Conservation (phyloP, 1,284 basidiomycete species). For the Cryptococcus jaspeensis region DNA sequence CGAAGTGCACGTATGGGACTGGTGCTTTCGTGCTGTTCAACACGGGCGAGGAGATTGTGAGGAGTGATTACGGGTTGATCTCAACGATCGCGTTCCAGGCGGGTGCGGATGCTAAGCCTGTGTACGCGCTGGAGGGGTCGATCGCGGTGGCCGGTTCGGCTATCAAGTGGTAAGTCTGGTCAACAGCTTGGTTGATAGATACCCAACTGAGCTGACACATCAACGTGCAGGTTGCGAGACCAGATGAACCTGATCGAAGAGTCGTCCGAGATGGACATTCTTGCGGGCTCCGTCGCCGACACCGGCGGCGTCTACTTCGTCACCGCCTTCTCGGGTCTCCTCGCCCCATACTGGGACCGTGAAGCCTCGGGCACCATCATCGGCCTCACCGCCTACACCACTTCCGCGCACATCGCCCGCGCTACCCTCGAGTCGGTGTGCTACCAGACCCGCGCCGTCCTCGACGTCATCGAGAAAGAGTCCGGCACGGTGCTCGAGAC, state of each 20-base stretch:
- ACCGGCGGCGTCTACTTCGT: slow-evolving; percentile 97
- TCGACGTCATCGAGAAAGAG: slow-evolving; percentile 87
- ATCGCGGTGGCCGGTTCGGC: slow-evolving; percentile 94
- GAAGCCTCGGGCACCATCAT: slow-evolving; percentile 40
- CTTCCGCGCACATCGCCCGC: slow-evolving; percentile 87
- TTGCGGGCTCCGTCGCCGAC: slow-evolving; percentile 74
- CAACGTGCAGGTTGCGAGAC: slow-evolving; percentile 69
- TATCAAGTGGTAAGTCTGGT: slow-evolving; percentile 71
- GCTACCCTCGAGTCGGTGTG: slow-evolving; percentile 84
- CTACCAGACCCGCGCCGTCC: slow-evolving; percentile 81
- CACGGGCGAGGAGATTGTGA: slow-evolving; percentile 82
- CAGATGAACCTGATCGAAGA: slow-evolving; percentile 78
- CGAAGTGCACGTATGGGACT: slow-evolving; percentile 94
- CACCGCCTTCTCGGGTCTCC: slow-evolving; percentile 88
- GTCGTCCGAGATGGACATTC: slow-evolving; percentile 77
- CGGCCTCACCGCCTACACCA: slow-evolving; percentile 84
- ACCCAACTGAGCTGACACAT: too few species aligned
- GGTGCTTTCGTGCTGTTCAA: slow-evolving; percentile 91
- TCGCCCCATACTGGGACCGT: slow-evolving; percentile 64
- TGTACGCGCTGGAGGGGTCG: slow-evolving; percentile 92
- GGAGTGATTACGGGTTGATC: slow-evolving; percentile 81
- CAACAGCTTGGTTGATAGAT: neutral
- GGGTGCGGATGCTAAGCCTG: slow-evolving; percentile 70
- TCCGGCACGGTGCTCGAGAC: slow-evolving; percentile 67
- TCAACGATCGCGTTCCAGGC: slow-evolving; percentile 93